Conservation (phyloP, 768 basidiomycete species). For the Fomitopsis pulvina region DNA sequence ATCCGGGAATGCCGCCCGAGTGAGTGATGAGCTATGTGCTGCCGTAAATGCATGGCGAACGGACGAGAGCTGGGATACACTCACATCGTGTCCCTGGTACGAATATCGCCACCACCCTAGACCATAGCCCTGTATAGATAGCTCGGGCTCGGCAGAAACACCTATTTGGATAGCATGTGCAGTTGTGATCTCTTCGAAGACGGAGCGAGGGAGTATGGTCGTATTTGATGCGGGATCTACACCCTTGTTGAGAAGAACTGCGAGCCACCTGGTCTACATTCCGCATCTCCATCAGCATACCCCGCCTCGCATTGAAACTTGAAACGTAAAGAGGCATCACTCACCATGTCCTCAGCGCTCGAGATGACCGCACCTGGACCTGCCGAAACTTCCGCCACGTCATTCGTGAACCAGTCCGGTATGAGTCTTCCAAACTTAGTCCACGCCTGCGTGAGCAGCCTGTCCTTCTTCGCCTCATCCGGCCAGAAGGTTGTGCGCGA, state of each 20-base stretch:
- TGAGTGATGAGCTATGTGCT: constrained; percentile 28
- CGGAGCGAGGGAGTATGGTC: constrained; percentile 28
- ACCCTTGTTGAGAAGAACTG: constrained; percentile 30
- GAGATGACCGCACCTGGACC: constrained; percentile 40
- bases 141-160: constrained; percentile 3
- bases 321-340: constrained; percentile 6
- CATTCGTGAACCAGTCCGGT: constrained; percentile 29
- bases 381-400: constrained; percentile 20
- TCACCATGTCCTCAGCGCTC: constrained; percentile 35
- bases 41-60: not conserved
- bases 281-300: not conserved
- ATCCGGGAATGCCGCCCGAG: constrained; percentile 29
- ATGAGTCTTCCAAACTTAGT: constrained; percentile 25
- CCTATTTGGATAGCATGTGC: constrained; percentile 22
- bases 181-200: constrained; percentile 27
- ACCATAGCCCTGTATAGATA: constrained; percentile 33
- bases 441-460: constrained; percentile 28
- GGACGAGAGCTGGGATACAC: not conserved
- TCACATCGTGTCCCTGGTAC: constrained; percentile 35
- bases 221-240: constrained; percentile 24
- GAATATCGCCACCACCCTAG: constrained; percentile 36
- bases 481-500: constrained; percentile 31
- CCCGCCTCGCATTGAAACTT: not conserved
- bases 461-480: constrained; percentile 22
- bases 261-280: constrained; percentile 34